Evolutionary conservation across 148 eudicot genomes (phyloP).

Genomic region (Cornus kousa): DNA sequence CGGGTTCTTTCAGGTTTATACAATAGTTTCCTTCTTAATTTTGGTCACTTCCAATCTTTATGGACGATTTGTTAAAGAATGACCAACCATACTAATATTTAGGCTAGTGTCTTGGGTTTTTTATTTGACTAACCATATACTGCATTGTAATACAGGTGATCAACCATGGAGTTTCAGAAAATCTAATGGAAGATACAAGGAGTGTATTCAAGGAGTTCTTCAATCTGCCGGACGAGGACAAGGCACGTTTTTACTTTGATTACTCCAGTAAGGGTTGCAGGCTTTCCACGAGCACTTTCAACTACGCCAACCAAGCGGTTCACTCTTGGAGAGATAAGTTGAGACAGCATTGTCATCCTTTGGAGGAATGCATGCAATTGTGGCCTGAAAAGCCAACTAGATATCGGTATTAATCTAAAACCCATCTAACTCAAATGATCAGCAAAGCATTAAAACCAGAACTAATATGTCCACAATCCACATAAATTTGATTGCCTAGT

Average conservation of each 20-base stretch:
- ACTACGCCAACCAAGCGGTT: conserved; percentile 27
- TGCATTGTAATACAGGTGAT: conserved; percentile 31
- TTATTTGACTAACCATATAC: too few relatives aligned
- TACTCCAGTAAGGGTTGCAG: conserved; percentile 8
- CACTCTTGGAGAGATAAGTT: conserved; percentile 45
- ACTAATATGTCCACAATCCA: too few relatives aligned
- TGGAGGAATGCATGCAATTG: conserved; percentile 13
- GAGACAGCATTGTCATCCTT: conserved; percentile 25
- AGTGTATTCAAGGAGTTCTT: conserved; percentile 40
- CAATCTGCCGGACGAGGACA: conserved; percentile 36
- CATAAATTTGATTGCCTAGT: too few relatives aligned
- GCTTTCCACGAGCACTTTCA: conserved; percentile 12
- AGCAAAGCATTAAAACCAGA: not conserved
- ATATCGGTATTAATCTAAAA: conserved; percentile 7
- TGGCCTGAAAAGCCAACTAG: conserved; percentile 29
- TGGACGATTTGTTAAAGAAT: not conserved
- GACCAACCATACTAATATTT: too few relatives aligned
- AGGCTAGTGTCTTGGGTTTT: not conserved
- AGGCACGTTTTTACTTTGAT: conserved; percentile 24
- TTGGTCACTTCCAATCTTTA: not conserved
- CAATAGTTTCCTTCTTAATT: not conserved
- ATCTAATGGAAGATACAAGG: conserved; percentile 40
- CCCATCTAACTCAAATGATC: too few relatives aligned
- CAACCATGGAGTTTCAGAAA: conserved; percentile 48
- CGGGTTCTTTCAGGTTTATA: conserved; percentile 47